Percentiles rank a stretch among this genome's conserved stretches.
Evolutionary conservation across 805 yeast species (phyloP).

Genomic region (Cyberlindnera suaveolens): DNA sequence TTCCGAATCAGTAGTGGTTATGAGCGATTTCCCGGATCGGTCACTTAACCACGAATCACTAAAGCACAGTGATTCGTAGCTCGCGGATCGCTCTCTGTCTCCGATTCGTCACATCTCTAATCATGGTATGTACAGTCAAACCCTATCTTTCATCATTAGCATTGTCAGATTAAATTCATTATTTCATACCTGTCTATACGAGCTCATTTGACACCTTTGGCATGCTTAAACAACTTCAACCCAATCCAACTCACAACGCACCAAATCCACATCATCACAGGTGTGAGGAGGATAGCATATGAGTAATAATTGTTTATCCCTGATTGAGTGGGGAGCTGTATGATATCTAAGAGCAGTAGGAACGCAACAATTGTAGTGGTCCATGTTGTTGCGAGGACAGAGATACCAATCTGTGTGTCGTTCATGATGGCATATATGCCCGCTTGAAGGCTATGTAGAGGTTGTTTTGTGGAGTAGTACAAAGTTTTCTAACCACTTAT

Average conservation of each 20-base stretch:
- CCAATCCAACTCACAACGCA: slow-evolving; percentile 73
- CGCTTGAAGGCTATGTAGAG: too few species aligned
- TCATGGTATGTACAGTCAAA: background rate
- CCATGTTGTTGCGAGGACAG: slow-evolving; percentile 11
- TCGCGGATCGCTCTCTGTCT: too few species aligned
- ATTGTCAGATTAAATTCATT: background rate
- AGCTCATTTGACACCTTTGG: slow-evolving; percentile 47
- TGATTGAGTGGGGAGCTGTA: slow-evolving; percentile 8
- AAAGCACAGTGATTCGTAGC: too few species aligned
- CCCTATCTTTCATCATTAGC: background rate
- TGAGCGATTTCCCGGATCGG: too few species aligned
- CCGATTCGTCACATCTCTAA: too few species aligned
- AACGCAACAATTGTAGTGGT: slow-evolving; percentile 6
- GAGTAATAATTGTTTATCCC: slow-evolving; percentile 27
- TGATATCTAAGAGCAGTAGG: slow-evolving; percentile 5
- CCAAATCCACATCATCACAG: slow-evolving; percentile 56
- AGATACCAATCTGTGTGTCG: background rate
- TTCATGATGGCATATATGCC: too few species aligned
- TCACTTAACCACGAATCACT: too few species aligned
- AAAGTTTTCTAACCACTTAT: too few species aligned
- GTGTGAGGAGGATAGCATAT: slow-evolving; percentile 26
- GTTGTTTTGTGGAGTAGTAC: too few species aligned
- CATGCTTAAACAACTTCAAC: slow-evolving; percentile 72
- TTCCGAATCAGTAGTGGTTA: too few species aligned
- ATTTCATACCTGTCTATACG: background rate